Conservation (phyloP, 441 rosid species). For the Dalechampia spathulata region DNA sequence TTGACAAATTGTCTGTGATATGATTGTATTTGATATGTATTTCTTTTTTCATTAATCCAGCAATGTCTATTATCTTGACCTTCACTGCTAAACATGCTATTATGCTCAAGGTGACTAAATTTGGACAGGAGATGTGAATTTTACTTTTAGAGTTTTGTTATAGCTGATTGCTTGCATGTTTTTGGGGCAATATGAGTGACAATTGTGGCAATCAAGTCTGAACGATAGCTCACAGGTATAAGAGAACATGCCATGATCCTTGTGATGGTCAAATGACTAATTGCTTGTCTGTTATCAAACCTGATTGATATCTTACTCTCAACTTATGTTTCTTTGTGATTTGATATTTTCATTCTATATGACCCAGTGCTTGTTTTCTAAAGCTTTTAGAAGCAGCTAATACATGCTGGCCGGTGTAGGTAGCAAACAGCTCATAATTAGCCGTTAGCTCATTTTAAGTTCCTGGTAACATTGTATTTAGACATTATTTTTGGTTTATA, state of each 20-base stretch:
- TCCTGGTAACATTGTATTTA: too few relatives aligned
- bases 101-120: background rate
- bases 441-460: too few relatives aligned
- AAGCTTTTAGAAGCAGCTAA: too few relatives aligned
- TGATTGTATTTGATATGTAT: slow-evolving; percentile 5
- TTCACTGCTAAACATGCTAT: background rate
- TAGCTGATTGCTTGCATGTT: background rate
- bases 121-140: background rate
- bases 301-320: too few relatives aligned
- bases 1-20: background rate
- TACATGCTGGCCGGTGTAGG: too few relatives aligned
- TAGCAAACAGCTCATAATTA: too few relatives aligned
- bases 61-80: background rate
- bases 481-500: too few relatives aligned
- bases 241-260: background rate
- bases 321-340: too few relatives aligned
- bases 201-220: background rate
- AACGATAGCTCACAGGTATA: background rate
- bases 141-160: background rate
- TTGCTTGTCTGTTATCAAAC: too few relatives aligned
- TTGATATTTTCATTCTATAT: too few relatives aligned
- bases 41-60: background rate
- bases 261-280: too few relatives aligned
- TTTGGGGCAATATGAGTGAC: background rate
- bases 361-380: too few relatives aligned